phyloP scores from a whole-genome alignment of 352 stramenopile species.

The Pythium aquatile region DNA sequence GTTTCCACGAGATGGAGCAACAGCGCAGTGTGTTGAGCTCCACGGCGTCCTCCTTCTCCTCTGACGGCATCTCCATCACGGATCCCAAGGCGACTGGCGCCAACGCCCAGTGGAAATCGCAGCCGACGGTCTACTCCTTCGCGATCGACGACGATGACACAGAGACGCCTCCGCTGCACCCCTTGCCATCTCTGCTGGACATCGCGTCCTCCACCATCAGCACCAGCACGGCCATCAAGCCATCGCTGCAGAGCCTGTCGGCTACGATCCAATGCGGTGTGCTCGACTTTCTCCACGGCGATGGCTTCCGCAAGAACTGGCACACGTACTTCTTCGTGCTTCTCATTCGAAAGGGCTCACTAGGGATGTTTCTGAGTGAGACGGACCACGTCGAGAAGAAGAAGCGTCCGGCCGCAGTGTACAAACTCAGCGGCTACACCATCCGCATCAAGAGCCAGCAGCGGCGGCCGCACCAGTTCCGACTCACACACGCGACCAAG shows the following conservation, averaged over 20 bases:
- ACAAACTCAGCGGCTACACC: conserved; percentile 67
- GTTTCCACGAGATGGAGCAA: conserved; percentile 36
- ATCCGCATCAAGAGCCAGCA: conserved; percentile 67
- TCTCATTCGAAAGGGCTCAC: conserved; percentile 66
- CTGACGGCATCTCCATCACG: background rate
- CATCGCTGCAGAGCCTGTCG: conserved; percentile 12
- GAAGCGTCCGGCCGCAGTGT: conserved; percentile 52
- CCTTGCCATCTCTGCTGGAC: conserved; percentile 3
- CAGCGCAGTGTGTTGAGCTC: background rate
- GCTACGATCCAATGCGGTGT: conserved; percentile 44
- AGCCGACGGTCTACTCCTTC: conserved; percentile 9
- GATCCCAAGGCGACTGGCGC: conserved; percentile 14
- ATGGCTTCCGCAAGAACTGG: conserved; percentile 67
- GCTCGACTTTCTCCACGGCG: conserved; percentile 54
- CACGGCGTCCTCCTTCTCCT: background rate
- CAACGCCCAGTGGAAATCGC: conserved; percentile 2
- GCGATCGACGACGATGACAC: conserved; percentile 3
- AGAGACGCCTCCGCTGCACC: background rate
- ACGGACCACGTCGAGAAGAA: conserved; percentile 42
- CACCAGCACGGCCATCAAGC: conserved; percentile 13
- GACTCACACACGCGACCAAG: conserved; percentile 51
- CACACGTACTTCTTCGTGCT: conserved; percentile 66
- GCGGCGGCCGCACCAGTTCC: conserved; percentile 65
- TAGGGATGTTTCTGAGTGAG: conserved; percentile 60
- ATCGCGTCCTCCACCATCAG: background rate